phyloP scores from a whole-genome alignment of 2,329 filamentous ascomycete species.

The Grosmannia serpens region DNA sequence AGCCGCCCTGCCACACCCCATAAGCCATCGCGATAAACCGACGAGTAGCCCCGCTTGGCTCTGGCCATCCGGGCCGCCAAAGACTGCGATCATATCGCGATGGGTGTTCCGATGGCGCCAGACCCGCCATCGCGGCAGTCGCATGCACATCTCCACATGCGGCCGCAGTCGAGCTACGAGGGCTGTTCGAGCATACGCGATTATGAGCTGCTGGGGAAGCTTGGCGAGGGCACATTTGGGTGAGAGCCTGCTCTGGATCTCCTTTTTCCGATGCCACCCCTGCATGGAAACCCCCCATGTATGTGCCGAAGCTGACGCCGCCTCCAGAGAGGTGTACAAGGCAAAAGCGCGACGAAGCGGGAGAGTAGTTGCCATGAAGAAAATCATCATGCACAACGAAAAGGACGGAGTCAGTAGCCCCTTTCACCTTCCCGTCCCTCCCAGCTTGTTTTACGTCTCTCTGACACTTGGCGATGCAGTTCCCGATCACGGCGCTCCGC shows the following conservation, averaged over 20 bases:
- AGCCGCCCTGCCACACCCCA: neutral
- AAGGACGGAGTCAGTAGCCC: slow-evolving; percentile 67
- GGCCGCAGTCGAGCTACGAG: slow-evolving; percentile 51
- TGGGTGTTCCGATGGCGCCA: neutral
- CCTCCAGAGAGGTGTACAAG: slow-evolving; percentile 71
- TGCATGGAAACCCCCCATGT: neutral
- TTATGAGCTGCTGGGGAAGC: slow-evolving; percentile 69
- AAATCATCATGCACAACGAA: slow-evolving; percentile 99
- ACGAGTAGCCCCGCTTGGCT: neutral
- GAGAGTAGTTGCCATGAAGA: slow-evolving; percentile 78
- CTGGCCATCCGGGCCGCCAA: neutral
- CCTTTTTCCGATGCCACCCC: neutral
- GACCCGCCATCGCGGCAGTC: neutral
- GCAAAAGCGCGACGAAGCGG: slow-evolving; percentile 67
- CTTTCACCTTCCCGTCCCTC: no score
- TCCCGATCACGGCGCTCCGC: slow-evolving; percentile 93
- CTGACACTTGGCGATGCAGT: slow-evolving; percentile 32
- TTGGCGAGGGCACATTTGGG: slow-evolving; percentile 95
- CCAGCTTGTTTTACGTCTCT: neutral
- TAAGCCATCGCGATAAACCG: neutral
- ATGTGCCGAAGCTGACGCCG: slow-evolving; percentile 5
- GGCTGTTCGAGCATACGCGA: slow-evolving; percentile 77
- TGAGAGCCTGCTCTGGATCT: slow-evolving; percentile 26
- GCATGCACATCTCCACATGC: slow-evolving; percentile 39
- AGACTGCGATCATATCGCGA: neutral